These are phyloP conservation scores for Candida pini DNA, from an alignment of 805 yeast species.

Conservation along the genomic window DNA sequence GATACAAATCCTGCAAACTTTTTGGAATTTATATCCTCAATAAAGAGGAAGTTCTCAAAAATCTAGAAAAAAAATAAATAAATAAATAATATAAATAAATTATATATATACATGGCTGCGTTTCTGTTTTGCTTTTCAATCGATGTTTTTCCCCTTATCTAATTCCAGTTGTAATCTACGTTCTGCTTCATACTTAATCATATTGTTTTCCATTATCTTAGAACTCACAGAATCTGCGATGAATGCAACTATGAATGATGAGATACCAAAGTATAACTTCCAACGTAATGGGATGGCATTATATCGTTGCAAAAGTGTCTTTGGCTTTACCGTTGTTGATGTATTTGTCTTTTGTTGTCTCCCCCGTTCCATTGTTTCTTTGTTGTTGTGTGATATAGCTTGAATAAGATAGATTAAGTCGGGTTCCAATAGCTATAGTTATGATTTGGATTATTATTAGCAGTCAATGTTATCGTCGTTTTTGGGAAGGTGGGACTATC, in stretches of 20 bases:
- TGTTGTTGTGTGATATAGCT: no score
- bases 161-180: constrained; percentile 26
- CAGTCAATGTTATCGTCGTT: not conserved
- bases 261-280: constrained; percentile 27
- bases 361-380: no score
- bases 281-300: constrained; percentile 22
- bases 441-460: not conserved
- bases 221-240: constrained; percentile 26
- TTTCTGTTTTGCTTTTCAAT: no score
- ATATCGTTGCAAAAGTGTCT: constrained; percentile 14
- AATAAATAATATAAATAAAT: no score
- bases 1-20: constrained; percentile 77
- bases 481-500: not conserved
- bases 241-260: constrained; percentile 27
- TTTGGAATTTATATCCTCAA: constrained; percentile 59
- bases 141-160: no score
- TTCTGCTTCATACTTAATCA: constrained; percentile 29
- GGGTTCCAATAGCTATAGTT: not conserved
- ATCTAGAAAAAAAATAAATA: no score
- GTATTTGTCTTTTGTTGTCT: no score
- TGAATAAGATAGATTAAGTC: not conserved
- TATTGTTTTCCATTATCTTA: constrained; percentile 24
- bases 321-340: not conserved
- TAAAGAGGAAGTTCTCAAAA: constrained; percentile 36
- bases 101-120: no score